Evolutionary conservation across 345 rosid species (phyloP).

Genomic region (Dipteronia sinensis): DNA sequence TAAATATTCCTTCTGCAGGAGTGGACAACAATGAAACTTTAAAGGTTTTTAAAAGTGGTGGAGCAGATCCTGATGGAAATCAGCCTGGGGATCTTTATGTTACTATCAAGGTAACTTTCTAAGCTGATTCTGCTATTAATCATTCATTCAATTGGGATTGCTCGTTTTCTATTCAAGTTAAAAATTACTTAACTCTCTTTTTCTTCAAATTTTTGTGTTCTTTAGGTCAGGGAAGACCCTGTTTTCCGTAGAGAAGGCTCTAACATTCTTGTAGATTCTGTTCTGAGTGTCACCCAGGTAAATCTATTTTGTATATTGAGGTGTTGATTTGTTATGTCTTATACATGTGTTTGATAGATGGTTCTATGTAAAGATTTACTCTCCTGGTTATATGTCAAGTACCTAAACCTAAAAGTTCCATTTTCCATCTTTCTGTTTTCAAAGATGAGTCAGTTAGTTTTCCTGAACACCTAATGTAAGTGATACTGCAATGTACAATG

Average conservation of each 20-base stretch:
- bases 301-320: background rate
- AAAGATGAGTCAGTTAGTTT: background rate
- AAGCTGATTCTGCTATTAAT: slow-evolving; percentile 1
- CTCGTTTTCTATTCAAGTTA: background rate
- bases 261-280: slow-evolving; percentile 83
- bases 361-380: slow-evolving; percentile 2
- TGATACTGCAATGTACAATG: background rate
- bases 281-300: slow-evolving; percentile 85
- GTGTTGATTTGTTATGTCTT: background rate
- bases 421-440: background rate
- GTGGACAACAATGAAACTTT: slow-evolving; percentile 76
- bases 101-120: slow-evolving; percentile 60
- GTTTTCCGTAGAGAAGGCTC: slow-evolving; percentile 96
- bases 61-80: slow-evolving; percentile 93
- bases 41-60: slow-evolving; percentile 78
- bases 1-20: slow-evolving; percentile 47
- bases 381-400: background rate
- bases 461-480: background rate
- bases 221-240: slow-evolving; percentile 90
- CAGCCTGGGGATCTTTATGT: slow-evolving; percentile 97
- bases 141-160: background rate
- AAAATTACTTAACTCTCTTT: background rate
- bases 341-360: slow-evolving; percentile 2
- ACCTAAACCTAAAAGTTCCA: background rate
- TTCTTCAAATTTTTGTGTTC: background rate